These are phyloP conservation scores for Pseudisothecium myosuroides DNA, from an alignment of 225 moss, liverwort and hornwort genomes.

Conservation along the genomic window DNA sequence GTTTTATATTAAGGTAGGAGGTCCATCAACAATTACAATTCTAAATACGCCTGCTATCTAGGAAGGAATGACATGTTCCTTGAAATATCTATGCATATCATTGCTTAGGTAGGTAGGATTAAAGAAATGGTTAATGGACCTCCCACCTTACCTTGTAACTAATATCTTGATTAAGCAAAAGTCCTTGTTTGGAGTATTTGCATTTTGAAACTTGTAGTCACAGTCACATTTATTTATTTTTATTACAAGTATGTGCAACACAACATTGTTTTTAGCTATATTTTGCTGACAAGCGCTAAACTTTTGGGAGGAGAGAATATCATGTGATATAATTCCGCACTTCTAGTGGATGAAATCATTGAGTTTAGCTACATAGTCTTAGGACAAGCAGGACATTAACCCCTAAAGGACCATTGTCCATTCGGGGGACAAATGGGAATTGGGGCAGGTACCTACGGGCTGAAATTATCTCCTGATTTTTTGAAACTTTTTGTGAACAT, in stretches of 20 bases:
- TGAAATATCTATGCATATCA: neutral
- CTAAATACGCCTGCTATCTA: neutral
- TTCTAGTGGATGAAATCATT: neutral
- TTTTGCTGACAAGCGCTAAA: accelerated
- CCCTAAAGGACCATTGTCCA: too few species aligned
- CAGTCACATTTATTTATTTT: neutral
- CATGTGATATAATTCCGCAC: too few species aligned
- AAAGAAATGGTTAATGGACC: neutral
- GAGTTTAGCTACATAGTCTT: too few species aligned
- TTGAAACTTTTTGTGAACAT: too few species aligned
- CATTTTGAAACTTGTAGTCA: neutral
- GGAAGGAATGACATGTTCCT: neutral
- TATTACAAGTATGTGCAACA: accelerated
- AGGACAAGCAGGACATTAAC: too few species aligned
- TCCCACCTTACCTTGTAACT: too few species aligned
- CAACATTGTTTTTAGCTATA: accelerated
- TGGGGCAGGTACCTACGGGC: too few species aligned
- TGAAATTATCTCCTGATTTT: too few species aligned
- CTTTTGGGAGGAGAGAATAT: neutral
- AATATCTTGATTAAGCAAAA: neutral
- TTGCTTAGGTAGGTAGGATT: neutral
- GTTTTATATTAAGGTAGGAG: neutral
- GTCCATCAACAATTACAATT: neutral
- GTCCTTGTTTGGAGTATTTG: neutral
- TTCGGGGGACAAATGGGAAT: too few species aligned